A percentile compares a stretch with the other conserved stretches of the same genome.
Conservation (phyloP, 2,329 filamentous ascomycete species). For the Diaporthe citrichinensis region DNA sequence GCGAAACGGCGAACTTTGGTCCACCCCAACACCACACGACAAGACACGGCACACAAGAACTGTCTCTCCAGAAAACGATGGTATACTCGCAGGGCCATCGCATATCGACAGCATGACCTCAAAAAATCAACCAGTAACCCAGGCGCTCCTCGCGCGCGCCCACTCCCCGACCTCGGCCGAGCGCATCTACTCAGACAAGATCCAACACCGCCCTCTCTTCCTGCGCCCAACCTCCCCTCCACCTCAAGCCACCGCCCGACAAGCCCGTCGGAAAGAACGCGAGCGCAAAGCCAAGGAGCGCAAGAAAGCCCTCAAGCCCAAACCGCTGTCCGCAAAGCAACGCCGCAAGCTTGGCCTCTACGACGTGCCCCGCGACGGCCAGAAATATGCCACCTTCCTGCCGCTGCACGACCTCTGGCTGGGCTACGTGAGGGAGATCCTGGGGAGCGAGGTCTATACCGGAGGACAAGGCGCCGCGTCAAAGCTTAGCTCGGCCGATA, state of each 20-base stretch:
- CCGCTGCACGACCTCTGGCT: constrained; percentile 85
- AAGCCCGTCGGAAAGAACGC: constrained; percentile 66
- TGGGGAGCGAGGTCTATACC: constrained; percentile 72
- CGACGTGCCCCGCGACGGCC: constrained; percentile 77
- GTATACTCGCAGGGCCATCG: background rate
- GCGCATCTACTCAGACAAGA: constrained; percentile 84
- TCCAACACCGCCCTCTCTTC: constrained; percentile 85
- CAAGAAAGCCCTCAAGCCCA: constrained; percentile 65
- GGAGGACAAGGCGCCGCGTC: constrained; percentile 75
- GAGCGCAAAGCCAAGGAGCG: constrained; percentile 61
- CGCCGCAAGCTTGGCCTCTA: constrained; percentile 82
- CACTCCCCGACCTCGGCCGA: constrained; percentile 81
- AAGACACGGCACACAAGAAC: background rate
- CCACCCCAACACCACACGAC: background rate
- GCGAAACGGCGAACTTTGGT: background rate
- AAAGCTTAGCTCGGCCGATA: constrained; percentile 88
- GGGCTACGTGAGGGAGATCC: constrained; percentile 85
- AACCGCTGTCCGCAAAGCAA: constrained; percentile 83
- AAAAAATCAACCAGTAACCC: constrained; percentile 59
- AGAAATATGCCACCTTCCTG: constrained; percentile 82
- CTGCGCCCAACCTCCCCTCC: constrained; percentile 82
- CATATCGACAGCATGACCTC: constrained; percentile 29
- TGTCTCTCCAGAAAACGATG: background rate
- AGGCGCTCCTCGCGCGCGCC: constrained; percentile 80
- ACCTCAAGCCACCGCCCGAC: constrained; percentile 69